phyloP scores from a whole-genome alignment of 495 filamentous ascomycete species.

The Trichoderma parareesei region DNA sequence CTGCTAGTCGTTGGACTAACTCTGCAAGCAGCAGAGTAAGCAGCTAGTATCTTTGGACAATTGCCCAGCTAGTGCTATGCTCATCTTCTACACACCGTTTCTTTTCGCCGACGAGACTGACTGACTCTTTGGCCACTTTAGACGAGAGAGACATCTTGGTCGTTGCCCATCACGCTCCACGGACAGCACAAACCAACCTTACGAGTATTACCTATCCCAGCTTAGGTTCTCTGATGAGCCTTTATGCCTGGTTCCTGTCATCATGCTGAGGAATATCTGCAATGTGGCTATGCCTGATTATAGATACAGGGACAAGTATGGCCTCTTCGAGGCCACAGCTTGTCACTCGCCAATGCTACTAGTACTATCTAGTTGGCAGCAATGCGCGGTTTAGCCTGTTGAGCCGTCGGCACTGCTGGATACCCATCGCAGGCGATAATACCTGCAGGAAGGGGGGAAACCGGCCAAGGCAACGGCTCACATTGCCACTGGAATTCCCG shows the following conservation, averaged over 20 bases:
- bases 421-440: neutral
- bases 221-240: neutral
- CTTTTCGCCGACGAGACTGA: neutral
- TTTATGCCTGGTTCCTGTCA: neutral
- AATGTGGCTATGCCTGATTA: neutral
- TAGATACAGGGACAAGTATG: no score
- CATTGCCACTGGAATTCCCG: neutral
- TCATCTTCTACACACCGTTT: neutral
- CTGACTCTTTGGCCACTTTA: no score
- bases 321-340: neutral
- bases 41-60: neutral
- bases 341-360: neutral
- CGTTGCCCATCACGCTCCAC: neutral
- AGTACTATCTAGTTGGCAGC: neutral
- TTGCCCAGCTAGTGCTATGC: neutral
- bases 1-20: neutral
- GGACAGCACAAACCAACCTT: neutral
- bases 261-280: neutral
- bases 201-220: neutral
- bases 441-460: neutral
- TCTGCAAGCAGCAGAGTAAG: neutral
- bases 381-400: neutral
- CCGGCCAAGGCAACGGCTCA: neutral
- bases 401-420: neutral
- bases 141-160: no score